Conservation (phyloP, 2,329 filamentous ascomycete genomes). For the Colletotrichum kahawae region DNA sequence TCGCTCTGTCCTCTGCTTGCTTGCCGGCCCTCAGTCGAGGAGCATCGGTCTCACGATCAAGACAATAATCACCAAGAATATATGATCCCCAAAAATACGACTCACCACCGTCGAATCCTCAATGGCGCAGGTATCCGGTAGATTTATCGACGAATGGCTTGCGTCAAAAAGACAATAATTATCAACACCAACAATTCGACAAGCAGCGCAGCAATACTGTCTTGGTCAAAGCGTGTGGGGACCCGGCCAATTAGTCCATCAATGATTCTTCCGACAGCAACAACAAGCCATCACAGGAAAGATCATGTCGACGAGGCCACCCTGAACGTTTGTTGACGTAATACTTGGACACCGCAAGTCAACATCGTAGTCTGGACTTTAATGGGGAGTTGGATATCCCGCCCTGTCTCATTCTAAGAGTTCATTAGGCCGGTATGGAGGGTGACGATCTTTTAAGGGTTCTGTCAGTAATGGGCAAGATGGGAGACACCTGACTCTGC, state of each 20-base stretch:
- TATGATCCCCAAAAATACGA: neutral
- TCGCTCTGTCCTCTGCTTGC: no score
- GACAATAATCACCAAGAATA: accelerated
- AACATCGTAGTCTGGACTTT: neutral
- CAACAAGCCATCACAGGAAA: neutral
- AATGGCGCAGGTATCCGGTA: neutral
- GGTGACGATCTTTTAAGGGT: neutral
- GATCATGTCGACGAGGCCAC: neutral
- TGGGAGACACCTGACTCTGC: neutral
- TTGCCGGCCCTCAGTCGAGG: no score
- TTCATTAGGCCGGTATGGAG: neutral
- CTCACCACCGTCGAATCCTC: neutral
- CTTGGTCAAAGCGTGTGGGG: neutral
- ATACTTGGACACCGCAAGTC: neutral
- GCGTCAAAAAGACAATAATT: accelerated
- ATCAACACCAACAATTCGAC: neutral
- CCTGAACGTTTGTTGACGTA: neutral
- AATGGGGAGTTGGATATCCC: neutral
- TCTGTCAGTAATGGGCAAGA: neutral
- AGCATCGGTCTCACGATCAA: neutral
- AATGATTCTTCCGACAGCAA: neutral
- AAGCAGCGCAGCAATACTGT: neutral
- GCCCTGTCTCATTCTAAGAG: neutral
- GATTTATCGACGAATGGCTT: neutral
- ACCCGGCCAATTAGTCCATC: neutral